These are phyloP conservation scores for Domatiomyces catenatus DNA, from an alignment of 2,329 filamentous ascomycete genomes.

Conservation along the genomic window DNA sequence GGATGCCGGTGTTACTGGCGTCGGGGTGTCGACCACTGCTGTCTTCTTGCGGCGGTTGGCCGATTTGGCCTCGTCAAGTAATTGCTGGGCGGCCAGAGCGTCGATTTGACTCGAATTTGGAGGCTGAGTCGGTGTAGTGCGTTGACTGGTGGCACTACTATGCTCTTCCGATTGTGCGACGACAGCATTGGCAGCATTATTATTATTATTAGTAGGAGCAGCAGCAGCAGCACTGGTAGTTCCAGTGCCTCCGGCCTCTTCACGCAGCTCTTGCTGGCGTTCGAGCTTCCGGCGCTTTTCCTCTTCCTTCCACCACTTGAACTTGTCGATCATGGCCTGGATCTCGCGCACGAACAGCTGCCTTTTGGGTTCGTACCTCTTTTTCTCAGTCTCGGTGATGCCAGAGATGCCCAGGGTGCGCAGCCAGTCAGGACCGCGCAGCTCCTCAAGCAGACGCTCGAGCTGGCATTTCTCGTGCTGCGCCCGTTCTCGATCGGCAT, in stretches of 20 bases:
- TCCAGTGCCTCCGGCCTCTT: slow-evolving; percentile 34
- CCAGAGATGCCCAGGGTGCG: slow-evolving; percentile 78
- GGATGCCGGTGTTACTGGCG: slow-evolving; percentile 5
- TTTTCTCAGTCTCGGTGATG: slow-evolving; percentile 71
- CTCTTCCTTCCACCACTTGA: slow-evolving; percentile 71
- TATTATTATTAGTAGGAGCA: slow-evolving; percentile 2
- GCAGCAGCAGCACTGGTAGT: slow-evolving; percentile 25
- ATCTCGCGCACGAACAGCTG: slow-evolving; percentile 75
- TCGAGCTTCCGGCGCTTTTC: slow-evolving; percentile 70
- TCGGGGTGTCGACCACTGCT: neutral
- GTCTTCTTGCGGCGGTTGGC: slow-evolving; percentile 21
- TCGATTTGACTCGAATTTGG: slow-evolving; percentile 57
- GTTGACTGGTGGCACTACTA: neutral
- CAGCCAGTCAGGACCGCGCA: slow-evolving; percentile 86
- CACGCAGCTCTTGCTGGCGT: slow-evolving; percentile 48
- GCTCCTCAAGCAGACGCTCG: slow-evolving; percentile 58
- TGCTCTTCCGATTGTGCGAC: neutral
- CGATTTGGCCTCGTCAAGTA: slow-evolving; percentile 54
- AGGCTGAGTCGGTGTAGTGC: slow-evolving; percentile 28
- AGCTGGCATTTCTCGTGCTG: slow-evolving; percentile 52
- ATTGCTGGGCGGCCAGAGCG: slow-evolving; percentile 55
- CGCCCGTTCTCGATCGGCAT: slow-evolving; percentile 50
- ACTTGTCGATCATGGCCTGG: slow-evolving; percentile 68
- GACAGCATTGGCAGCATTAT: neutral
- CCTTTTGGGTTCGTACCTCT: slow-evolving; percentile 71